Evolutionary conservation across 2,329 filamentous ascomycete genomes (phyloP).

Genomic region (Exserohilum turcica): DNA sequence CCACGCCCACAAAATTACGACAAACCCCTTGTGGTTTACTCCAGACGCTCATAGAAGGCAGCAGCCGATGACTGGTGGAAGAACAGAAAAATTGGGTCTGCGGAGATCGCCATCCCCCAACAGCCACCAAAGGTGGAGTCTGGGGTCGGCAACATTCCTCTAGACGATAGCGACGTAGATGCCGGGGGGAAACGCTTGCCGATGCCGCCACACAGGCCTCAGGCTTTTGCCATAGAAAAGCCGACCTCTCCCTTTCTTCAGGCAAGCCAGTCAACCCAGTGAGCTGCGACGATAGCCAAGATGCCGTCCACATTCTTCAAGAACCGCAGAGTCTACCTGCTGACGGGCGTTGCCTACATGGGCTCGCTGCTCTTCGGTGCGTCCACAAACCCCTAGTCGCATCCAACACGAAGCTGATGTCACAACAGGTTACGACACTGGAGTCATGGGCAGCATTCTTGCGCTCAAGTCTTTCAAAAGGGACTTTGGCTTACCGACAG

Average conservation of each 20-base stretch:
- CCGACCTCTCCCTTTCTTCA: neutral
- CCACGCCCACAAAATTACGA: neutral
- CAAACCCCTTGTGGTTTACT: neutral
- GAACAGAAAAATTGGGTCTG: slow-evolving; percentile 13
- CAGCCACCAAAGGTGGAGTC: slow-evolving; percentile 8
- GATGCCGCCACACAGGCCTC: slow-evolving; percentile 3
- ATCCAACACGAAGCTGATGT: neutral
- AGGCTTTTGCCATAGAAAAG: slow-evolving; percentile 3
- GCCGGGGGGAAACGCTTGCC: neutral
- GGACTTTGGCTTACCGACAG: slow-evolving; percentile 14
- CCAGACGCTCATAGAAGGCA: neutral
- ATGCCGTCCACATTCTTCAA: slow-evolving; percentile 16
- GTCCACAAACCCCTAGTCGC: neutral
- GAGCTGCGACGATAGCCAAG: slow-evolving; percentile 6
- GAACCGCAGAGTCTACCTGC: slow-evolving; percentile 13
- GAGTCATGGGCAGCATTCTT: slow-evolving; percentile 15
- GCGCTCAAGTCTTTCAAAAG: slow-evolving; percentile 14
- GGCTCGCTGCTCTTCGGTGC: slow-evolving; percentile 15
- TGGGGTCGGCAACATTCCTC: slow-evolving; percentile 10
- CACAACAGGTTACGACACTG: slow-evolving; percentile 10
- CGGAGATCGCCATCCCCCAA: neutral
- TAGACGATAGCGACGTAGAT: slow-evolving; percentile 7
- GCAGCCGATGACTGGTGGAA: slow-evolving; percentile 8
- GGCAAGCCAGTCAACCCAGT: neutral
- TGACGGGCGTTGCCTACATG: slow-evolving; percentile 15